These are phyloP conservation scores for Solanum appendiculatum DNA, from an alignment of 257 asterid genomes.

Conservation along the genomic window DNA sequence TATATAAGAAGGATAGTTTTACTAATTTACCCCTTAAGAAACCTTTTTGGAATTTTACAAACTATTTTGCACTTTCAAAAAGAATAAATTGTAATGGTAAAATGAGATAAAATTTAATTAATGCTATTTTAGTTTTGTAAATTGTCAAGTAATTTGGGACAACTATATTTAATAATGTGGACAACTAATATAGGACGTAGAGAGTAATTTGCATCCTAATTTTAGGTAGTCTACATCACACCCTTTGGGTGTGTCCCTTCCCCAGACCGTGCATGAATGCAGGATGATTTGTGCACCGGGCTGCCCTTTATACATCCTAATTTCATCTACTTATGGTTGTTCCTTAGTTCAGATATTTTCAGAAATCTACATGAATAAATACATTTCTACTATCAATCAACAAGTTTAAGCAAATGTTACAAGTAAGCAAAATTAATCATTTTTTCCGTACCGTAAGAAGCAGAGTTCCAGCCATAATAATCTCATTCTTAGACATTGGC, in stretches of 20 bases:
- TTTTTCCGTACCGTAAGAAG: slow-evolving; percentile 57
- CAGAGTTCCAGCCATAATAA: slow-evolving; percentile 92
- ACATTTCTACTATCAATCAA: not conserved
- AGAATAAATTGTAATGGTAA: too few species aligned
- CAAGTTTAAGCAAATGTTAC: not conserved
- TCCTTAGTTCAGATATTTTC: not conserved
- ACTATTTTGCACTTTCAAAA: too few species aligned
- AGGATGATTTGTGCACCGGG: not conserved
- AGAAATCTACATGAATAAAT: not conserved
- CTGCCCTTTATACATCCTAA: not conserved
- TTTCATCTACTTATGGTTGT: not conserved
- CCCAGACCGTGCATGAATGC: not conserved
- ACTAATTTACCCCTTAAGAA: too few species aligned
- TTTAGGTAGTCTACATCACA: not conserved
- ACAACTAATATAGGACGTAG: too few species aligned
- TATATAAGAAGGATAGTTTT: too few species aligned
- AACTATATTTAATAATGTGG: too few species aligned
- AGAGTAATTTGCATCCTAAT: not conserved
- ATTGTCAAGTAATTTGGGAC: too few species aligned
- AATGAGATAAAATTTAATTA: too few species aligned
- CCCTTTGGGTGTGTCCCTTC: not conserved
- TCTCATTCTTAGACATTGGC: slow-evolving; percentile 85
- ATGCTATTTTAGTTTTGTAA: too few species aligned
- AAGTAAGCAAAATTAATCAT: not conserved
- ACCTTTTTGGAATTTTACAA: too few species aligned